Evolutionary conservation across 805 yeast genomes (phyloP), one percentile per base, ranked within the genome.

Genomic region (Lipomyces japonicus): DNA sequence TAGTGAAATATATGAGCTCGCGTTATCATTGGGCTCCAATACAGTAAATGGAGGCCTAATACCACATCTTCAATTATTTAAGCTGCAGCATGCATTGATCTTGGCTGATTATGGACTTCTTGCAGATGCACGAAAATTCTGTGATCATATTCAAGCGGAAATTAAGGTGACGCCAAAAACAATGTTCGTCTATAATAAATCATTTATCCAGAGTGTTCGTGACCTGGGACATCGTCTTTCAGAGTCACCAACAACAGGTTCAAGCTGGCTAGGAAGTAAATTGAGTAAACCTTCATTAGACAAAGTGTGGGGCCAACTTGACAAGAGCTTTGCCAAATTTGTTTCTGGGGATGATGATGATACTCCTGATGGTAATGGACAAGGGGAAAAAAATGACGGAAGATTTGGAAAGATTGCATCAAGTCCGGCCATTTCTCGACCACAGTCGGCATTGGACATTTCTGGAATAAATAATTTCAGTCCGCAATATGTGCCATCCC

Each of bases 301-400:
- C 59, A 84, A 80, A 63, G 82, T 88, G 46, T 87, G 95, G 95
- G 91, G 93, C 9, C 90, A 84, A 38, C 67, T 87, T 39, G 95
- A 87, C 65, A 87, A 87, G 64, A 79, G 86, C 3, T 80, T 84
- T 62, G 82, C 78, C 63, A 82, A 81, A 64, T 81, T 83, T 66
- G 89, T 91, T 50, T 83, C 95, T 35, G 97, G 96, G 1, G 97
- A 91, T 42, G 95, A 85, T 31, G 71, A 64, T 14, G 51, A 44
- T 2, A 48, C 37, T 18, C 34, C 41, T 12, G 47, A 28, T 18
- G 48, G 42, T 14, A 51, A 26, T 5, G 44, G 45, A 10, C 50
- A 41, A 22, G 35, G 55, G 21, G 58, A 53, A 5, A 53, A 48
- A 5, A 53, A 55, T 7, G 63, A 57, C 18, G 50, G 34, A 16